Base-by-base conservation (phyloP, 1,139 yeast species). In the Kluyveromyces sp. region DNA sequence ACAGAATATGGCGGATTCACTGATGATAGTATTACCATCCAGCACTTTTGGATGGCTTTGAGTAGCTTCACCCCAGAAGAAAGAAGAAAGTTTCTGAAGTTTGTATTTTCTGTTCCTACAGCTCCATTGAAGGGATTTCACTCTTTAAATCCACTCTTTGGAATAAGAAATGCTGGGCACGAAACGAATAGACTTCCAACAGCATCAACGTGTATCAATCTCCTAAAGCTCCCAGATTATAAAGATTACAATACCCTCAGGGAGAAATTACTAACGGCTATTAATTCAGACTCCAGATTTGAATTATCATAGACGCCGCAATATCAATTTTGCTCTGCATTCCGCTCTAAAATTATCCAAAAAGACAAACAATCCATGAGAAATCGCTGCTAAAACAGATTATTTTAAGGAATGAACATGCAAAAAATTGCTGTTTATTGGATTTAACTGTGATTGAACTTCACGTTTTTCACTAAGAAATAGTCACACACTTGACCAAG, bases 101-200 rank as follows among this genome's bases (percentile, higher is more conserved):
- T 89, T 68, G 96, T 87, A 27, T 92, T 97, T 0, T 85, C 96
- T 0, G 95, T 88, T 1, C 81, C 96, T 1, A 75, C 92, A 52
- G 96, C 96, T 0, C 98, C 99, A 1, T 69, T 92, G 34, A 71
- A 87, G 30, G 99, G 99, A 1, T 92, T 92, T 63, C 72, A 74
- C 3, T 78, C 81, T 5, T 70, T 94, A 45, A 68, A 68, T 34
- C 98, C 99, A 0, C 72, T 72, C 48, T 89, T 92, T 67, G 95
- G 95, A 1, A 84, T 92, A 41, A 67, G 88, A 42, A 80, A 81
- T 56, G 76, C 83, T 1, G 95, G 96, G 0, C 45, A 54, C 7
- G 70, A 72, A 31, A 57, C 61, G 2, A 73, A 73, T 5, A 69
- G 95, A 38, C 70, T 92, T 39, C 98, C 98, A 0, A 88, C 97